These are phyloP conservation scores for Penicillium rolfsii DNA, from an alignment of 2,329 filamentous ascomycete genomes.

Conservation along the genomic window DNA sequence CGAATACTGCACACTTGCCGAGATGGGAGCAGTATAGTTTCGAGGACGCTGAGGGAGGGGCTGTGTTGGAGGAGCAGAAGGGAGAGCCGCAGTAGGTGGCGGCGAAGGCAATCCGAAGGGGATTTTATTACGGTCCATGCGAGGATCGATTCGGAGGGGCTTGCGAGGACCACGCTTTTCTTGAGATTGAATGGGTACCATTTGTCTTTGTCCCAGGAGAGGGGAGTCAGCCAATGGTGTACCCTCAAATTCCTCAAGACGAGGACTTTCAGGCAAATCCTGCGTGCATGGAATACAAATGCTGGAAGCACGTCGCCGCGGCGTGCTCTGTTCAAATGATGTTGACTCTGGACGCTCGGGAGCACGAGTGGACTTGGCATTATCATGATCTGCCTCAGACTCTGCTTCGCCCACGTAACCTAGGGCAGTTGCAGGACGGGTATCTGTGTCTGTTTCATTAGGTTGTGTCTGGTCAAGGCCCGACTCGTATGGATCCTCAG, in stretches of 20 bases:
- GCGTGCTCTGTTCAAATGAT: conserved; percentile 17
- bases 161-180: conserved; percentile 18
- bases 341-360: conserved; percentile 22
- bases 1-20: background rate
- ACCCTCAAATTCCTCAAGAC: conserved; percentile 11
- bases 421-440: conserved; percentile 15
- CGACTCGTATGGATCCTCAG: conserved; percentile 17
- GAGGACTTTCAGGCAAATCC: conserved; percentile 18
- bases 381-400: conserved; percentile 15
- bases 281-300: conserved; percentile 22
- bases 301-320: conserved; percentile 21
- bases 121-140: conserved; percentile 21
- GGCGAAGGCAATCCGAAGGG: conserved; percentile 33
- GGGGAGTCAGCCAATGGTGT: conserved; percentile 29
- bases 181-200: conserved; percentile 5
- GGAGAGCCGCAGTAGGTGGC: conserved; percentile 33
- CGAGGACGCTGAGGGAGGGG: conserved; percentile 16
- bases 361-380: conserved; percentile 8
- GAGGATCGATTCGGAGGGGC: conserved; percentile 20
- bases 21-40: conserved; percentile 24
- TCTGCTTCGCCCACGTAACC: conserved; percentile 14
- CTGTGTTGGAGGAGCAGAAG: conserved; percentile 26
- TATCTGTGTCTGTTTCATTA: background rate
- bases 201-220: conserved; percentile 24
- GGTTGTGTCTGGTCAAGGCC: background rate